phyloP scores from a whole-genome alignment of 129 eudicot genomes.

The Logfia minima region DNA sequence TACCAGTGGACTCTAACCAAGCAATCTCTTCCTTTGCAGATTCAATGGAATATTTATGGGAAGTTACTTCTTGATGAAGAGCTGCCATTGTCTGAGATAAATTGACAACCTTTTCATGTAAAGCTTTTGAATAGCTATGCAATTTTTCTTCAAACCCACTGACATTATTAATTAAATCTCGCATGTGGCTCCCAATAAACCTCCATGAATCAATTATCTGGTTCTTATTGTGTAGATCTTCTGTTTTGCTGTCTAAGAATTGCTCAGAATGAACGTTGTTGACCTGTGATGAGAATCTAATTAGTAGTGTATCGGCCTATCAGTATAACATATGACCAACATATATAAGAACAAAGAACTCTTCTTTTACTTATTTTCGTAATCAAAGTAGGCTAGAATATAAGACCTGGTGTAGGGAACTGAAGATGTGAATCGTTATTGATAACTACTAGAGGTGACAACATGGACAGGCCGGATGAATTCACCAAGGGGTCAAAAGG shows the following conservation, averaged over 20 bases:
- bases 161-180: slow-evolving; percentile 41
- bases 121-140: slow-evolving; percentile 38
- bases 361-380: neutral
- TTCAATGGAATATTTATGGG: slow-evolving; percentile 43
- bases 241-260: slow-evolving; percentile 29
- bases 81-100: slow-evolving; percentile 42
- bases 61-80: slow-evolving; percentile 44
- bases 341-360: slow-evolving; percentile 14
- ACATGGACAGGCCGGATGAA: neutral
- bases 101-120: slow-evolving; percentile 45
- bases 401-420: neutral
- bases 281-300: slow-evolving; percentile 29
- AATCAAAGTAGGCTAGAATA: neutral
- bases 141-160: slow-evolving; percentile 46
- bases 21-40: slow-evolving; percentile 50
- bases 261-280: slow-evolving; percentile 10
- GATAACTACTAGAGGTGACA: neutral
- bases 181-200: slow-evolving; percentile 41
- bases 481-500: neutral
- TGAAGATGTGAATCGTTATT: neutral
- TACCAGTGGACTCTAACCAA: slow-evolving; percentile 46
- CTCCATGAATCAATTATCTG: slow-evolving; percentile 37
- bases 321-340: neutral
- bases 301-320: slow-evolving; percentile 16
- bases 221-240: slow-evolving; percentile 35